These are phyloP conservation scores for Fomitopsis schrenkii DNA, from an alignment of 1,284 basidiomycete species.

Conservation along the genomic window DNA sequence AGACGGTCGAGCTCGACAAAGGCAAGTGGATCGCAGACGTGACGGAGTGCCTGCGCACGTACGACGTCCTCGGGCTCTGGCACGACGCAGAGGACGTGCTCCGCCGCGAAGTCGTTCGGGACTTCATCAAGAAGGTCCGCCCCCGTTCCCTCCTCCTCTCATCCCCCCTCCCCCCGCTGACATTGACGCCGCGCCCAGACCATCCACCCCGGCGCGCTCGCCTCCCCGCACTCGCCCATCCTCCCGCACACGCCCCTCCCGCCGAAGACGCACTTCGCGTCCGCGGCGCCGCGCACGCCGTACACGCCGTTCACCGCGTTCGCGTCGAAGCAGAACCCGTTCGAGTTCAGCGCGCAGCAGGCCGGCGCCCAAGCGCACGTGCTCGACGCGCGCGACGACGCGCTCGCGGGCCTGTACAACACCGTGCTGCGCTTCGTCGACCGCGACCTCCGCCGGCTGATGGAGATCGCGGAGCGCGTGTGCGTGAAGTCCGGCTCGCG, in stretches of 20 bases:
- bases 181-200: constrained; percentile 40
- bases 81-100: constrained; percentile 84
- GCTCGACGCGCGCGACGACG: constrained; percentile 59
- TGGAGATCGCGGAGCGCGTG: constrained; percentile 73
- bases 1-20: constrained; percentile 53
- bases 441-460: constrained; percentile 64
- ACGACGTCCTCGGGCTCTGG: constrained; percentile 80
- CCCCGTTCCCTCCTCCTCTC: background rate
- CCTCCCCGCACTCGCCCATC: constrained; percentile 66
- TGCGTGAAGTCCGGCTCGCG: constrained; percentile 41
- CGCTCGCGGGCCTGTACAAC: constrained; percentile 76
- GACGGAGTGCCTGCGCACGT: constrained; percentile 78
- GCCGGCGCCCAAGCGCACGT: constrained; percentile 31
- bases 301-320: constrained; percentile 63
- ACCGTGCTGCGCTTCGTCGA: constrained; percentile 79
- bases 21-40: constrained; percentile 60
- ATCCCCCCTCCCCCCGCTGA: background rate
- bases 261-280: constrained; percentile 20
- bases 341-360: constrained; percentile 28
- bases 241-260: constrained; percentile 69
- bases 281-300: constrained; percentile 54
- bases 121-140: constrained; percentile 72
- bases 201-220: constrained; percentile 66
- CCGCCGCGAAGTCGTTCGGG: constrained; percentile 61
- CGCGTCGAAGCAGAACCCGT: constrained; percentile 45